Conservation (phyloP, 306 rosid genomes). For the Canavalia ensiformis region DNA sequence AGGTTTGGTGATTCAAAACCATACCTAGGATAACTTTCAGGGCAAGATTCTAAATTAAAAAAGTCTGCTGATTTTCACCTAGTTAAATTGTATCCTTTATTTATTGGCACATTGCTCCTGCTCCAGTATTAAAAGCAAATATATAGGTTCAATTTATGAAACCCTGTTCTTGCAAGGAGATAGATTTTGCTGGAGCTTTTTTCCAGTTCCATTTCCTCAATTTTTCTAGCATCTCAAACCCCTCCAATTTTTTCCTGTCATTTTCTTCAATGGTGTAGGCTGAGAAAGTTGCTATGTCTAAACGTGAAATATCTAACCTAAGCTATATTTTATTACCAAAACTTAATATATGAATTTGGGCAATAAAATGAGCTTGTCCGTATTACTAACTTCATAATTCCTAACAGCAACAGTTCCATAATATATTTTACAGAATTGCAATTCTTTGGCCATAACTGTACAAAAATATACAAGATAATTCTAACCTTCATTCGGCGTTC, state of each 20-base stretch:
- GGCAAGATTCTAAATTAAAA: background rate
- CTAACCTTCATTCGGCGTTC: conserved; percentile 99
- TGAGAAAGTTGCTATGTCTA: conserved; percentile 12
- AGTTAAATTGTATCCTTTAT: background rate
- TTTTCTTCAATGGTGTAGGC: background rate
- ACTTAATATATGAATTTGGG: conserved; percentile 5
- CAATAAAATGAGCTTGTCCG: conserved; percentile 16
- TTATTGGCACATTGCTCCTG: background rate
- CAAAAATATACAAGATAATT: conserved; percentile 31
- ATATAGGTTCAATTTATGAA: background rate
- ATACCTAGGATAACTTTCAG: background rate
- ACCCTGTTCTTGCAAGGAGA: background rate
- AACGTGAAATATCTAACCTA: conserved; percentile 21
- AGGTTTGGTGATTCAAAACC: conserved; percentile 1
- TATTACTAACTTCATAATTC: conserved; percentile 7
- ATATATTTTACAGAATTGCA: background rate
- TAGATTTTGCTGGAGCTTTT: background rate
- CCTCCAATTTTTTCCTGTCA: background rate
- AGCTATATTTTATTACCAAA: conserved; percentile 4
- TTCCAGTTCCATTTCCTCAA: background rate
- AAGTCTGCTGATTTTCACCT: background rate
- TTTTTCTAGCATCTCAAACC: background rate
- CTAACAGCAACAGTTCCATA: conserved; percentile 25
- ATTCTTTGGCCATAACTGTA: conserved; percentile 15
- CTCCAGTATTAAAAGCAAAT: conserved; percentile 12